Evolutionary conservation across 2,329 filamentous ascomycete species (phyloP).

Genomic region (Alternaria postmessia): DNA sequence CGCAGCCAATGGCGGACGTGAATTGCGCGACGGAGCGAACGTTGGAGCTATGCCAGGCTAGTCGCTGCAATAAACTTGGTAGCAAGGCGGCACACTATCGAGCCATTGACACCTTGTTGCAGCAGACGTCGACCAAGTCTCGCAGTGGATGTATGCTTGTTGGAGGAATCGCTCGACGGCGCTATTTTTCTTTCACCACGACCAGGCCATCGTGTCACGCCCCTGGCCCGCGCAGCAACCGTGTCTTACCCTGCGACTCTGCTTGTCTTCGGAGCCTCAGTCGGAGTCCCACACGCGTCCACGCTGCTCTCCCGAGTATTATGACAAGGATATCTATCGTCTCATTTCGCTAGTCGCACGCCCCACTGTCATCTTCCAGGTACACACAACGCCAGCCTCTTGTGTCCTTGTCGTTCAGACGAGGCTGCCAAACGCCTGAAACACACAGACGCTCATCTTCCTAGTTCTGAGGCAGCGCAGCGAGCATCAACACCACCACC

Average conservation of each 20-base stretch:
- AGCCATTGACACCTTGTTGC: constrained; percentile 9
- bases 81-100: constrained; percentile 8
- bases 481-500: constrained; percentile 1
- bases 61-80: constrained; percentile 19
- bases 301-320: constrained; percentile 2
- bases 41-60: constrained; percentile 18
- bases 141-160: constrained; percentile 3
- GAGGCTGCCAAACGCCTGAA: constrained; percentile 4
- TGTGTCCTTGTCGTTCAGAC: constrained; percentile 1
- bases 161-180: background rate
- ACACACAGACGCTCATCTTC: constrained; percentile 14
- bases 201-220: constrained; percentile 1
- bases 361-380: constrained; percentile 5
- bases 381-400: background rate
- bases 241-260: background rate
- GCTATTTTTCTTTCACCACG: background rate
- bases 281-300: background rate
- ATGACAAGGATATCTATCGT: constrained; percentile 9
- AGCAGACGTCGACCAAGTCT: background rate
- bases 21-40: constrained; percentile 18
- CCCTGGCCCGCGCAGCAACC: constrained; percentile 3
- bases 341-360: constrained; percentile 19
- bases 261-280: constrained; percentile 5
- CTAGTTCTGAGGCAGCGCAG: constrained; percentile 11
- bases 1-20: constrained; percentile 24